Evolutionary conservation across 2,329 filamentous ascomycete genomes (phyloP), one percentile per base, ranked within the genome.

Genomic region (Aschersonia sp.): DNA sequence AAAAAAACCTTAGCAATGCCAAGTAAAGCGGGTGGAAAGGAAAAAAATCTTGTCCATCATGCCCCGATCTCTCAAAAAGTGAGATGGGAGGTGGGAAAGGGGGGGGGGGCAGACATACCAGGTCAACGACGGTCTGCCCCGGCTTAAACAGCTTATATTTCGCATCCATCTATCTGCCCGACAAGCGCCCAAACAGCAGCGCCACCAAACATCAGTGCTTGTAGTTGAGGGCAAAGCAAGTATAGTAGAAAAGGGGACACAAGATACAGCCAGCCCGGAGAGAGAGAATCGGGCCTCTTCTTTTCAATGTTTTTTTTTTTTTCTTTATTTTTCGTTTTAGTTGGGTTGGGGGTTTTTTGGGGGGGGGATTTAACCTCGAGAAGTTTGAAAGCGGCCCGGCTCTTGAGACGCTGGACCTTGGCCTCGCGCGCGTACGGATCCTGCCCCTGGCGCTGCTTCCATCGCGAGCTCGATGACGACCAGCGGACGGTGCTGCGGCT

Each of bases 381-480:
- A 8, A 98, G 70, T 65, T 98, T 98, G 64, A 92, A 96, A 0
- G 89, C 92, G 30, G 92, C 92, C 52, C 92, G 79, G 57, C 87
- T 94, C 65, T 90, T 96, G 49, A 96, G 68, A 0, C 83, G 83
- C 54, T 85, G 75, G 2, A 94, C 79, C 58, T 80, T 84, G 43
- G 92, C 89, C 56, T 85, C 78, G 48, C 77, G 78, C 0, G 83
- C 77, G 61, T 80, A 94, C 14, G 65, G 66, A 66, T 98, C 92
- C 41, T 66, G 74, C 40, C 70, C 70, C 60, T 96, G 89, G 22
- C 92, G 82, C 46, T 75, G 73, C 62, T 87, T 87, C 92, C 92
- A 98, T 63, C 80, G 72, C 46, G 77, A 85, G 1, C 82, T 87
- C 1, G 73, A 62, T 0, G 58, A 57, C 46, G 51, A 56, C 12